A percentile compares a stretch with the other conserved stretches of the same genome.
phyloP scores from a whole-genome alignment of 306 rosid species.

The Mucuna pruriens region DNA sequence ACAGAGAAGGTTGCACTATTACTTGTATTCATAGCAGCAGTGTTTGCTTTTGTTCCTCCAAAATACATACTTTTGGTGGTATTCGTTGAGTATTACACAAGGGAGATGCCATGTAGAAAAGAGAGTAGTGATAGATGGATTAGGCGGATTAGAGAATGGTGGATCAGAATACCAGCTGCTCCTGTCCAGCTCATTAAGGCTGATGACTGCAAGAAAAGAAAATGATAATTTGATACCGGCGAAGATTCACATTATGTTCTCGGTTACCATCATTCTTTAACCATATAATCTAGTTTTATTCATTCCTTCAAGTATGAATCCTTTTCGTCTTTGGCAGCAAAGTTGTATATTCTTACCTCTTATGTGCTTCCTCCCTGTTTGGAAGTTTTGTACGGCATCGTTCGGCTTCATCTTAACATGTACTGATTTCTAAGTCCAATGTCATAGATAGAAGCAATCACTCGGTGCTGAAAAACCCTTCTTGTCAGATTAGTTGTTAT shows the following conservation, averaged over 20 bases:
- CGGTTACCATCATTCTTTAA: slow-evolving; percentile 20
- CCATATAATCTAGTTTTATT: background rate
- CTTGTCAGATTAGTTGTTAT: background rate
- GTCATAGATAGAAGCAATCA: background rate
- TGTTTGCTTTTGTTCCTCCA: slow-evolving; percentile 70
- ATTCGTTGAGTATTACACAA: slow-evolving; percentile 73
- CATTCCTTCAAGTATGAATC: background rate
- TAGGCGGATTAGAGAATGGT: slow-evolving; percentile 90
- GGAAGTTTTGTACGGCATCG: background rate
- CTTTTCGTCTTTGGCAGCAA: slow-evolving; percentile 15
- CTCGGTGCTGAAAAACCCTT: background rate
- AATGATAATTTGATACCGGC: slow-evolving; percentile 36
- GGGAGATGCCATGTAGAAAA: slow-evolving; percentile 84
- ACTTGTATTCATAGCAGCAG: slow-evolving; percentile 64
- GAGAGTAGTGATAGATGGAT: slow-evolving; percentile 65
- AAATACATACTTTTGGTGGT: slow-evolving; percentile 56
- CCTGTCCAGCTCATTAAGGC: slow-evolving; percentile 79
- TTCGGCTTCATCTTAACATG: background rate
- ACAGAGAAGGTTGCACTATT: slow-evolving; percentile 71
- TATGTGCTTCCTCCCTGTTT: background rate
- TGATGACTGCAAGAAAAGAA: slow-evolving; percentile 70
- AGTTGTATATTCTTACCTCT: slow-evolving; percentile 26
- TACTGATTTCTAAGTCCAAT: background rate
- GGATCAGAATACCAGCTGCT: slow-evolving; percentile 96
- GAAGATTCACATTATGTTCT: slow-evolving; percentile 1